phyloP scores from a whole-genome alignment of 768 basidiomycete species.

The Lentinula detonsa region DNA sequence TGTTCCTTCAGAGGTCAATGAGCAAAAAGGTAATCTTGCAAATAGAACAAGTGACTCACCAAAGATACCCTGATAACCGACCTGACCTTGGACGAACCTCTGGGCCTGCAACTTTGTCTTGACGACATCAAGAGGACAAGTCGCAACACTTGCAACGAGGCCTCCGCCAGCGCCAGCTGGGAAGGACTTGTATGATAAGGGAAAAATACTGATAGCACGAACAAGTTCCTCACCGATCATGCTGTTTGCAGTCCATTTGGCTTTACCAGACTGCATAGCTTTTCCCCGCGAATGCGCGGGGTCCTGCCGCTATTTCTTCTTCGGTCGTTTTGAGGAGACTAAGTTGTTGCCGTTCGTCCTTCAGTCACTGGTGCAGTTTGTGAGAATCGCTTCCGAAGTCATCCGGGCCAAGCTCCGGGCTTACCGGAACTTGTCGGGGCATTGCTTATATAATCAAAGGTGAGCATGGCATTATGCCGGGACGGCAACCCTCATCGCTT shows the following conservation, averaged over 20 bases:
- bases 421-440: not conserved
- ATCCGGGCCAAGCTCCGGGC: not conserved
- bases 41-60: constrained; percentile 38
- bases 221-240: constrained; percentile 62
- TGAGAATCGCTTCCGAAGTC: not conserved
- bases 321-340: constrained; percentile 11
- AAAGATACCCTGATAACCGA: constrained; percentile 70
- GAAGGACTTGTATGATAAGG: constrained; percentile 6
- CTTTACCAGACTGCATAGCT: constrained; percentile 57
- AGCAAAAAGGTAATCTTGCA: not conserved
- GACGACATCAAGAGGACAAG: constrained; percentile 95
- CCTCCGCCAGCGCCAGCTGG: constrained; percentile 94
- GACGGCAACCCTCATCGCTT: too few species aligned
- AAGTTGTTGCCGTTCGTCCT: not conserved
- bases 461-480: too few species aligned
- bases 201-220: constrained; percentile 7
- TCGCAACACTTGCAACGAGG: constrained; percentile 85
- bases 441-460: too few species aligned
- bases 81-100: constrained; percentile 58
- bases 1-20: constrained; percentile 38
- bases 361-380: not conserved
- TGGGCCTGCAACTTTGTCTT: constrained; percentile 99
- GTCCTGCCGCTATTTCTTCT: constrained; percentile 20
- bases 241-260: constrained; percentile 70
- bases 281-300: constrained; percentile 59